Evolutionary conservation across 2,329 filamentous ascomycete species (phyloP).

Genomic region (Colletotrichum falcatum): DNA sequence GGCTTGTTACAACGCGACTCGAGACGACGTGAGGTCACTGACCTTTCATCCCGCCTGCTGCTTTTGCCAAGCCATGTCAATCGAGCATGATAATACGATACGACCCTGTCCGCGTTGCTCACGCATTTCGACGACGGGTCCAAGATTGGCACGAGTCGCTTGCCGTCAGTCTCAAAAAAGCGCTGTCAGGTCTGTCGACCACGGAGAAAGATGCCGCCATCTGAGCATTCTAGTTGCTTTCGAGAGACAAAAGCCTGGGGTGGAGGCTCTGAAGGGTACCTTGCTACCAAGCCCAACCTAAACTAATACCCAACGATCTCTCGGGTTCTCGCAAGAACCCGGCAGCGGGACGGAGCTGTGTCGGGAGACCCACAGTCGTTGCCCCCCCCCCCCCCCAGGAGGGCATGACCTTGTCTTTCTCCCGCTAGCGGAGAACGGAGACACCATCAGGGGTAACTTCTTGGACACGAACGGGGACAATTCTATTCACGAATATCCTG

Average conservation of each 20-base stretch:
- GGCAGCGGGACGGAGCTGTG: conserved; percentile 16
- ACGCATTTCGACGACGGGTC: background rate
- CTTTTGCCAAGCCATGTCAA: conserved; percentile 34
- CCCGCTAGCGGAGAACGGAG: conserved; percentile 13
- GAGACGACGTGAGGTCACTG: conserved; percentile 30
- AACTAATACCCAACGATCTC: too few relatives aligned
- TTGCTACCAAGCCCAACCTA: background rate
- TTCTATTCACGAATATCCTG: conserved; percentile 11
- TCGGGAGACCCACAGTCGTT: conserved; percentile 13
- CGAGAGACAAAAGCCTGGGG: conserved; percentile 26
- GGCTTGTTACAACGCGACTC: conserved; percentile 33
- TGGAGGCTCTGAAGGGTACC: background rate
- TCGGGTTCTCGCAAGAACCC: conserved; percentile 19
- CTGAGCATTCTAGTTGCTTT: conserved; percentile 23
- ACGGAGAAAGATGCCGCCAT: too few relatives aligned
- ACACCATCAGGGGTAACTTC: conserved; percentile 24
- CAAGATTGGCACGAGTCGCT: background rate
- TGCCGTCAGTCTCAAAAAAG: too few relatives aligned
- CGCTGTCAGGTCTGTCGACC: too few relatives aligned
- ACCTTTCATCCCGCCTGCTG: conserved; percentile 37
- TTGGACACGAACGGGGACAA: conserved; percentile 11
- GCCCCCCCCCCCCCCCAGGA: background rate
- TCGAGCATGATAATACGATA: conserved; percentile 20
- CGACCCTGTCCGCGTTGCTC: conserved; percentile 21
- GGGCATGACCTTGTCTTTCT: conserved; percentile 8